Evolutionary conservation across 495 filamentous ascomycete species (phyloP).

Genomic region (Hamigera avellanea): DNA sequence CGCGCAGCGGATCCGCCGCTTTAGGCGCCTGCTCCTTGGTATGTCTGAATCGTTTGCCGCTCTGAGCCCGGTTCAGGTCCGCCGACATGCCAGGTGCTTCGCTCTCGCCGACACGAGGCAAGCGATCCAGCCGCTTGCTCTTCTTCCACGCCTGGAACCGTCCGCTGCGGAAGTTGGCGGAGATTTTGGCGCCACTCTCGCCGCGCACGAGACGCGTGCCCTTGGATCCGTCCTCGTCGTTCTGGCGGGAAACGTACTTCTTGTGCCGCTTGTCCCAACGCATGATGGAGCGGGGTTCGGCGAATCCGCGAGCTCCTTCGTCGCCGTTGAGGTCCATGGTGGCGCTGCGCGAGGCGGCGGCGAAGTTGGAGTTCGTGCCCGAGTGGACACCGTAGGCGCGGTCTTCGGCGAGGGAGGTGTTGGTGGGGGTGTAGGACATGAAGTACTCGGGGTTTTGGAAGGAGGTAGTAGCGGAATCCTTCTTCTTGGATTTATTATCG

Average conservation of each 20-base stretch:
- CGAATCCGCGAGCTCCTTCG: conserved; percentile 68
- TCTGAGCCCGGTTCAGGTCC: conserved; percentile 16
- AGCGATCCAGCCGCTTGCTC: conserved; percentile 61
- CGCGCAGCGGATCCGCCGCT: conserved; percentile 76
- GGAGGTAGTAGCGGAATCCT: conserved; percentile 24
- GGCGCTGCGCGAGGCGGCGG: conserved; percentile 66
- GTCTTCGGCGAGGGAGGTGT: conserved; percentile 70
- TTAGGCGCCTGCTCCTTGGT: conserved; percentile 78
- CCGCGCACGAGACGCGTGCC: conserved; percentile 76
- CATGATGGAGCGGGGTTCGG: conserved; percentile 59
- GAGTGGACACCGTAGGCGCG: conserved; percentile 86
- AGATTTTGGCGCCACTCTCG: conserved; percentile 91
- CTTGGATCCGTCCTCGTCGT: conserved; percentile 89
- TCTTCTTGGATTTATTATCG: conserved; percentile 19
- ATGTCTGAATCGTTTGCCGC: conserved; percentile 57
- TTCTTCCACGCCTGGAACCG: conserved; percentile 87
- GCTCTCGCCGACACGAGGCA: conserved; percentile 72
- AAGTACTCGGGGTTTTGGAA: conserved; percentile 83
- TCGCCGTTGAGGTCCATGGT: conserved; percentile 86
- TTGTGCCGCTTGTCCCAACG: conserved; percentile 95
- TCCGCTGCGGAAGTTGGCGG: conserved; percentile 82
- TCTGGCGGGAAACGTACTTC: conserved; percentile 82
- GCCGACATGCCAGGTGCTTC: conserved; percentile 41
- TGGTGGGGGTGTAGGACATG: conserved; percentile 84
- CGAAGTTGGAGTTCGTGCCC: conserved; percentile 62